Percentiles rank a stretch among this genome's conserved stretches.
Evolutionary conservation across 768 basidiomycete species (phyloP).

Genomic region (Tulasnella sp.): DNA sequence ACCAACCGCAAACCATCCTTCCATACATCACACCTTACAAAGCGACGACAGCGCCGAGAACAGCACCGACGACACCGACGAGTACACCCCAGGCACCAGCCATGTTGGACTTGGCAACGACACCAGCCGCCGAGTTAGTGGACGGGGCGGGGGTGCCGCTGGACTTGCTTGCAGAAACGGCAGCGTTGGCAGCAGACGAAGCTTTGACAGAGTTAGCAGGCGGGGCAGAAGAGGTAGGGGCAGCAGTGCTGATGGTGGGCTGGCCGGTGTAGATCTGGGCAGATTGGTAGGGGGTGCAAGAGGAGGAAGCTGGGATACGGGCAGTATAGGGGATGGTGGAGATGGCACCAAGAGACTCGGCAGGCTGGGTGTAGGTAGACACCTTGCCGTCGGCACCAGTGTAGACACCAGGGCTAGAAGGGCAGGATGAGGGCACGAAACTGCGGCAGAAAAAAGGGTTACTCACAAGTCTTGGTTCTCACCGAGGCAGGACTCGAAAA

Average conservation of each 20-base stretch:
- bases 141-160: not conserved
- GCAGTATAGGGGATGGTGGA: constrained; percentile 22
- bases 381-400: constrained; percentile 18
- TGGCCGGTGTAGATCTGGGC: constrained; percentile 17
- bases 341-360: constrained; percentile 19
- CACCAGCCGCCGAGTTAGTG: not conserved
- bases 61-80: constrained; percentile 2
- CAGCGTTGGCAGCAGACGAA: not conserved
- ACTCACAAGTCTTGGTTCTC: constrained; percentile 21
- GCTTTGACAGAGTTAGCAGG: not conserved
- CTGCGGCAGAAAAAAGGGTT: not conserved
- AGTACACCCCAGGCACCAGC: not conserved
- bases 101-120: constrained; percentile 3
- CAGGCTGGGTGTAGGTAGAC: constrained; percentile 21
- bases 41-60: not conserved
- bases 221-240: not conserved
- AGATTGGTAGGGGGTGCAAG: constrained; percentile 22
- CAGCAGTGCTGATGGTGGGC: not conserved
- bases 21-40: constrained; percentile 6
- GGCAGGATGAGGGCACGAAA: not conserved
- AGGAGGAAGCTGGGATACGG: constrained; percentile 22
- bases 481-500: constrained; percentile 20
- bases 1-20: no score
- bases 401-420: constrained; percentile 17
- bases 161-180: not conserved